Percentiles rank a stretch among this genome's conserved stretches.
phyloP scores from a whole-genome alignment of 1,139 yeast species.

The Saccharomyces hybrid region DNA sequence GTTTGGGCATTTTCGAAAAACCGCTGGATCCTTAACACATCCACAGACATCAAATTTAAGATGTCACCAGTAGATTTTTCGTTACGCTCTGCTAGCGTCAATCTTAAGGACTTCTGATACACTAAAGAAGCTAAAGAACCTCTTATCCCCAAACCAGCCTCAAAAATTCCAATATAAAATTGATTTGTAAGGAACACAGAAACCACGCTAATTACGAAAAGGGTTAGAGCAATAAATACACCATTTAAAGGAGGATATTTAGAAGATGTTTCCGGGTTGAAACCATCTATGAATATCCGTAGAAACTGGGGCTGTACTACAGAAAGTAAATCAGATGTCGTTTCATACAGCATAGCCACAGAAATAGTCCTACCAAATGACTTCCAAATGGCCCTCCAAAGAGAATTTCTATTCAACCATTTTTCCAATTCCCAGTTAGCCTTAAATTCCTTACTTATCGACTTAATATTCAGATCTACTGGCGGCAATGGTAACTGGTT shows the following conservation, averaged over 20 bases:
- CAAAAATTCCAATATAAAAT: constrained; percentile 44
- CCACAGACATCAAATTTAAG: constrained; percentile 51
- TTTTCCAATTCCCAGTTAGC: constrained; percentile 35
- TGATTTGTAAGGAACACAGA: constrained; percentile 45
- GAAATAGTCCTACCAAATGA: constrained; percentile 44
- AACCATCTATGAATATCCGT: constrained; percentile 41
- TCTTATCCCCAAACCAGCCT: constrained; percentile 45
- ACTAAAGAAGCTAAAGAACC: constrained; percentile 44
- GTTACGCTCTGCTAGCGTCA: constrained; percentile 42
- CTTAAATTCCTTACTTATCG: constrained; percentile 30
- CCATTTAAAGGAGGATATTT: constrained; percentile 43
- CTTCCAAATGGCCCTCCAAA: constrained; percentile 37
- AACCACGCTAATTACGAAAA: constrained; percentile 42
- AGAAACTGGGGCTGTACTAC: constrained; percentile 54
- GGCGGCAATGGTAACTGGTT: constrained; percentile 53
- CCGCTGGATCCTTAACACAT: constrained; percentile 47
- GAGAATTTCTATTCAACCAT: constrained; percentile 33
- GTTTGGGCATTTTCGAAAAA: constrained; percentile 46
- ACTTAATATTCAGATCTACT: constrained; percentile 38
- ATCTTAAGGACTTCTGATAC: constrained; percentile 42
- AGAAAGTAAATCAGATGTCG: constrained; percentile 38
- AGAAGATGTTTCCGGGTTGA: constrained; percentile 29
- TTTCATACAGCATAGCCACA: constrained; percentile 40
- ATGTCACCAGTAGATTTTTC: constrained; percentile 49
- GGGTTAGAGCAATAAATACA: constrained; percentile 40